phyloP scores from a whole-genome alignment of 441 rosid genomes.

The Iberis amara region DNA sequence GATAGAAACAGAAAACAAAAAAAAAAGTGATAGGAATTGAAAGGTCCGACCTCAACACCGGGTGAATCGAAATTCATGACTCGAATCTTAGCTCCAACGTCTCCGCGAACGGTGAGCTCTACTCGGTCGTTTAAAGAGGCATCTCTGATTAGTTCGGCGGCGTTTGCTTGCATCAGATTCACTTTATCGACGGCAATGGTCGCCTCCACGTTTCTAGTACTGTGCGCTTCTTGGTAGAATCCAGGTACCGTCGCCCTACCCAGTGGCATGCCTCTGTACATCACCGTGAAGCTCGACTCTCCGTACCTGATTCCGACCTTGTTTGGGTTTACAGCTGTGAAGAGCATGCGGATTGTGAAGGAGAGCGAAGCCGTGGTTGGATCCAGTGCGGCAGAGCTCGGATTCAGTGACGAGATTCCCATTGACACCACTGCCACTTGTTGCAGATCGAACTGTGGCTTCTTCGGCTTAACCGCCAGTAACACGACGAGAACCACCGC shows the following conservation, averaged over 20 bases:
- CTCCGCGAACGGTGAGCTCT: constrained; percentile 73
- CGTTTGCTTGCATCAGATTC: constrained; percentile 78
- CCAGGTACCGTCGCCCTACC: constrained; percentile 87
- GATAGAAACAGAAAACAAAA: not conserved
- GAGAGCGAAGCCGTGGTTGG: constrained; percentile 62
- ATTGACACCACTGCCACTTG: constrained; percentile 85
- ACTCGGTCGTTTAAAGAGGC: constrained; percentile 84
- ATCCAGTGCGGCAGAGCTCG: constrained; percentile 34
- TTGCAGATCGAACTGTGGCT: constrained; percentile 92
- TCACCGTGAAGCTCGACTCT: constrained; percentile 83
- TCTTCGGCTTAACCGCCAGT: constrained; percentile 89
- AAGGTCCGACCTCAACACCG: constrained; percentile 72
- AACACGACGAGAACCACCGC: constrained; percentile 63
- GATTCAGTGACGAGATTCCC: constrained; percentile 56
- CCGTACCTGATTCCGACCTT: constrained; percentile 91
- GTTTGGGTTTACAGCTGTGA: constrained; percentile 83
- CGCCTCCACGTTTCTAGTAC: constrained; percentile 65
- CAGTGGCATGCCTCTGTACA: constrained; percentile 83
- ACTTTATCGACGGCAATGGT: constrained; percentile 74
- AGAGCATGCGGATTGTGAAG: constrained; percentile 61
- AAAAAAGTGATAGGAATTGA: constrained; percentile 16
- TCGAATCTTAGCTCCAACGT: constrained; percentile 91
- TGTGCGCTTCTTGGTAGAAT: constrained; percentile 83
- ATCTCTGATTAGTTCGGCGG: constrained; percentile 65
- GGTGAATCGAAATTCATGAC: constrained; percentile 83